Base-by-base conservation (phyloP, 257 asterid genomes). In the Capsicum rhomboideum region DNA sequence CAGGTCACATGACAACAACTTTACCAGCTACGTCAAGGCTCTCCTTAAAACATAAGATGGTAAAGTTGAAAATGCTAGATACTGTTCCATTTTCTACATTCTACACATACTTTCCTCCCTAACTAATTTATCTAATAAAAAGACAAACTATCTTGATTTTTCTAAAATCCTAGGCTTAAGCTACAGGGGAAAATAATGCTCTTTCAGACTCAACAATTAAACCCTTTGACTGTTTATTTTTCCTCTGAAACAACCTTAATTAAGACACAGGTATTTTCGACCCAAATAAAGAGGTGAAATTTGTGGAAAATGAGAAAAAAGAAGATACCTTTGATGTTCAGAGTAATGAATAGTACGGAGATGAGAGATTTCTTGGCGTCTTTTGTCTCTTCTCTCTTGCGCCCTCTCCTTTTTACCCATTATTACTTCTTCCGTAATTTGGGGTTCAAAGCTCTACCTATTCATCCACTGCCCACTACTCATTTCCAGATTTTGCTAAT, bases 301-400 rank as follows among this genome's bases (percentile, higher is more conserved):
- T n/a, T 55, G n/a, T 46, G 0, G 21, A 21, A 20, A n/a, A 42
- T 21, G 6, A 50, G 2, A 9, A 6, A 12, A 46, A 44, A 37
- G 3, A 74, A 9, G 8, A 0, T 55, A 91, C 97, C 97, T 92
- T 53, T 92, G 97, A 78, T 92, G 92, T 85, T 93, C 97, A 83
- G 96, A 86, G 86, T 91, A 96, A 4, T 98, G 97, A 85, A 94
- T 89, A 12, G 93, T 86, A 66, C 98, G 98, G 83, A 94, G 96
- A 85, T 88, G 92, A 82, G 97, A 89, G 83, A 94, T 87, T 85
- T 93, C 92, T 68, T 94, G 93, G 85, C 93, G 96, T 86, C 98
- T 86, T 87, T 93, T 88, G 83, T 95, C 99, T 89, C 99, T 90
- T 87, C 91, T 87, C 86, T 90, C 96, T 86, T 85, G 91, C 4